phyloP scores from a whole-genome alignment of 768 basidiomycete species.

The Leccinum longicurvipes region DNA sequence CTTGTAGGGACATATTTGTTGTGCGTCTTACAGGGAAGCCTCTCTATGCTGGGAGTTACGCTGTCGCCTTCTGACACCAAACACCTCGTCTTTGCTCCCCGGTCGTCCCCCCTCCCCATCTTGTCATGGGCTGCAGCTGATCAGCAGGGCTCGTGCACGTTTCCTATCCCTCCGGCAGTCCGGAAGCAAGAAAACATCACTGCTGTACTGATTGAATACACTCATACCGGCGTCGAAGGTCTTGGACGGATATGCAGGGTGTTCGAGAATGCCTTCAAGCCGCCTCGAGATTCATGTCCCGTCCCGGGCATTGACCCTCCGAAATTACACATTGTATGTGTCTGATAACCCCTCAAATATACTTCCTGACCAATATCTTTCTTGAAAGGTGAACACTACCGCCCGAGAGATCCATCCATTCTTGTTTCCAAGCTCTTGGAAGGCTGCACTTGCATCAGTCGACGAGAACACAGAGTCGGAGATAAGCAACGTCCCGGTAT shows the following conservation, averaged over 20 bases:
- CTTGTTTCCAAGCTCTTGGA: conserved; percentile 36
- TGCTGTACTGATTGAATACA: conserved; percentile 55
- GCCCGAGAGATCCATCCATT: conserved; percentile 34
- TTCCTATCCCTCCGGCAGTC: conserved; percentile 11
- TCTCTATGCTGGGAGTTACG: conserved; percentile 56
- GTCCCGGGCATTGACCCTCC: conserved; percentile 43
- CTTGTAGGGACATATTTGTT: conserved; percentile 68
- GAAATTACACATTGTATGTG: conserved; percentile 47
- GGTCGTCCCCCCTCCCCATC: conserved; percentile 72
- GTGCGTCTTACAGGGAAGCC: conserved; percentile 56
- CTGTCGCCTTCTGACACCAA: conserved; percentile 38
- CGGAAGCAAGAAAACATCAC: conserved; percentile 24
- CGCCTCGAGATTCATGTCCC: conserved; percentile 32
- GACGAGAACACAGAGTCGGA: conserved; percentile 1
- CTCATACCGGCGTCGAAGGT: conserved; percentile 60
- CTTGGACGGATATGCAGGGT: conserved; percentile 60
- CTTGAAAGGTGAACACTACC: conserved; percentile 22
- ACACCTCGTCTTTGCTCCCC: conserved; percentile 70
- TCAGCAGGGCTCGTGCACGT: conserved; percentile 11
- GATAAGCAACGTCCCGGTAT: conserved; percentile 36
- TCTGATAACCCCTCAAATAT: not conserved
- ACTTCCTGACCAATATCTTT: conserved; percentile 15
- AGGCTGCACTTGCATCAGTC: conserved; percentile 23
- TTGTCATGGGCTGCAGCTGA: conserved; percentile 30
- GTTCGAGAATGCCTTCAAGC: conserved; percentile 62